Evolutionary conservation across 73 alveolate species (phyloP).

Genomic region (Tetrahymena thermophila): DNA sequence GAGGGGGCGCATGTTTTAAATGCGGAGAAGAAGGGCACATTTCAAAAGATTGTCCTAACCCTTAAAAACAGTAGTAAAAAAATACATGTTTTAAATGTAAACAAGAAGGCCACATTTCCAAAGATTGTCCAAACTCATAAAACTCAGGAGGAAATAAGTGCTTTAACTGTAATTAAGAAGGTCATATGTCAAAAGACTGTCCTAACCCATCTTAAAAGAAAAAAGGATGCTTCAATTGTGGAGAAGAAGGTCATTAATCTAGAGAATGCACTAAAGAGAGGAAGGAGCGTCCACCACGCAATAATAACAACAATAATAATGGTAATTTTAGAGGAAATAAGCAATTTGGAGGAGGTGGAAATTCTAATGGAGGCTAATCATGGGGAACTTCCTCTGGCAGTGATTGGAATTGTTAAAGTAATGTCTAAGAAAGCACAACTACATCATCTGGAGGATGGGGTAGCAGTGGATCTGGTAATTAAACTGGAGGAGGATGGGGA

Average conservation of each 20-base stretch:
- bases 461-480: background rate
- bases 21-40: slow-evolving; percentile 62
- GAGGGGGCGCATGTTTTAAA: slow-evolving; percentile 51
- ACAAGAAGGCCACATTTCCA: slow-evolving; percentile 51
- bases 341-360: background rate
- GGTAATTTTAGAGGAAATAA: background rate
- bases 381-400: background rate
- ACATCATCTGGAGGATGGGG: background rate
- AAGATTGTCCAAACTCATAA: slow-evolving; percentile 43
- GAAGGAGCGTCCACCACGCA: background rate
- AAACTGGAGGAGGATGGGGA: background rate
- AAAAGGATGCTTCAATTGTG: slow-evolving; percentile 1
- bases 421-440: background rate
- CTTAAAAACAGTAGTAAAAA: slow-evolving; percentile 26
- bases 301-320: background rate
- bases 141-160: background rate
- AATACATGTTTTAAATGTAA: slow-evolving; percentile 28
- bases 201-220: background rate
- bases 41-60: slow-evolving; percentile 59
- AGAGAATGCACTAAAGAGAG: slow-evolving; percentile 6
- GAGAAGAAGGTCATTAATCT: slow-evolving; percentile 10
- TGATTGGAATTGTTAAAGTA: background rate
- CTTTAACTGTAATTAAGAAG: background rate
- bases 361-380: background rate
- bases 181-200: background rate